Base-by-base conservation (phyloP, 495 filamentous ascomycete genomes). In the Baudoinia panamericana region DNA sequence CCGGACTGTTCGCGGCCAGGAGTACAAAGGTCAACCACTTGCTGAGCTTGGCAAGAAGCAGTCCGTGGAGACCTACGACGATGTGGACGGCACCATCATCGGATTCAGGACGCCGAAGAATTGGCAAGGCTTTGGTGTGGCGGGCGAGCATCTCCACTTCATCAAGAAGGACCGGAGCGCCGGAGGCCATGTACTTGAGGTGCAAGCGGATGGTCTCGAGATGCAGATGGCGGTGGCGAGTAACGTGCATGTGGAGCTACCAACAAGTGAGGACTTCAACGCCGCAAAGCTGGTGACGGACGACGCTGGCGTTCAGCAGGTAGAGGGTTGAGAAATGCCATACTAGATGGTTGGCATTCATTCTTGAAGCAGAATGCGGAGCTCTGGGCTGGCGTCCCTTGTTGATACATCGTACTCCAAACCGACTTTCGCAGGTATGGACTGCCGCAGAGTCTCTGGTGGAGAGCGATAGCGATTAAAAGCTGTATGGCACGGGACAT, bases 91-190 rank as follows among this genome's bases (percentile, higher is more conserved):
- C 2, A 63, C 58, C 3, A 48, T 73, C 0, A 56, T 72, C 19
- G 70, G 42, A 4, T 45, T 45, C 34, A 50, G 64, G 35, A 64
- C 60, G 25, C 70, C 70, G 9, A 51, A 41, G 22, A 72, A 62
- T 36, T 56, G 60, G 35, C 61, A 62, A 45, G 68, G 68, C 9
- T 56, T 73, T 31, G 63, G 63, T 24, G 65, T 73, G 0, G 62
- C 59, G 9, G 68, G 70, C 1, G 60, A 66, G 30, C 70, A 73
- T 50, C 30, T 70, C 31, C 70, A 73, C 45, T 72, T 72, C 41
- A 58, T 73, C 46, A 55, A 48, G 0, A 61, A 62, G 16, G 66
- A 67, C 23, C 45, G 63, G 34, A 39, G 48, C 22, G 43, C 44
- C 3, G 70, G 69, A 0, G 68, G 70, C 0, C 70, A 72, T 55